These are phyloP conservation scores for Diaporthe amygdali DNA, from an alignment of 2,329 filamentous ascomycete genomes.

Conservation along the genomic window DNA sequence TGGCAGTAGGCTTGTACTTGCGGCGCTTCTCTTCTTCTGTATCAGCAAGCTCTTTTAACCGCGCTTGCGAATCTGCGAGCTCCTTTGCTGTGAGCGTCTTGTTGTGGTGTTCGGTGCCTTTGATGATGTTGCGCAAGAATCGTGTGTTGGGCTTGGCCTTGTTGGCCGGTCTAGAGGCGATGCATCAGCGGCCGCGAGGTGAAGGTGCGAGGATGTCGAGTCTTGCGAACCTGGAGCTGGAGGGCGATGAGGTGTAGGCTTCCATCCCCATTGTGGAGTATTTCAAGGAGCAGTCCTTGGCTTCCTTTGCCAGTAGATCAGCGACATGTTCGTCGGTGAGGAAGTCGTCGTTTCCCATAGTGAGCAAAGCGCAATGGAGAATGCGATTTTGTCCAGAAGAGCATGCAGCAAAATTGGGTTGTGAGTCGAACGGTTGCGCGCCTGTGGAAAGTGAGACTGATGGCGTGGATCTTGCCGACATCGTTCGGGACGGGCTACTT, in stretches of 20 bases:
- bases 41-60: conserved; percentile 66
- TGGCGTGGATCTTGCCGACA: not conserved
- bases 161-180: conserved; percentile 58
- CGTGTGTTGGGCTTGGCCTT: conserved; percentile 89
- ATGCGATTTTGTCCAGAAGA: not conserved
- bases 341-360: conserved; percentile 54
- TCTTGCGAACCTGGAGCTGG: conserved; percentile 21
- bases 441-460: not conserved
- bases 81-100: conserved; percentile 84
- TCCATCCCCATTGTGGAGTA: conserved; percentile 78
- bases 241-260: conserved; percentile 61
- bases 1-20: conserved; percentile 49
- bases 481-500: not conserved
- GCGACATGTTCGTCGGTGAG: conserved; percentile 82
- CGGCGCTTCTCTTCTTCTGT: conserved; percentile 49
- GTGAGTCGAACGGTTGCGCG: not conserved
- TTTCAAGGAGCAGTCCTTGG: conserved; percentile 72
- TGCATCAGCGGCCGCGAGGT: conserved; percentile 18
- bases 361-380: not conserved
- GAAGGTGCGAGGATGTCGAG: conserved; percentile 23
- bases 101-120: conserved; percentile 89
- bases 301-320: conserved; percentile 79
- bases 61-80: conserved; percentile 75
- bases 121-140: conserved; percentile 87
- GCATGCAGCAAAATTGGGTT: not conserved